Percentiles rank a stretch among this genome's conserved stretches.
Evolutionary conservation across 2,329 filamentous ascomycete species (phyloP).

Genomic region (Hymenoscyphus linearis): DNA sequence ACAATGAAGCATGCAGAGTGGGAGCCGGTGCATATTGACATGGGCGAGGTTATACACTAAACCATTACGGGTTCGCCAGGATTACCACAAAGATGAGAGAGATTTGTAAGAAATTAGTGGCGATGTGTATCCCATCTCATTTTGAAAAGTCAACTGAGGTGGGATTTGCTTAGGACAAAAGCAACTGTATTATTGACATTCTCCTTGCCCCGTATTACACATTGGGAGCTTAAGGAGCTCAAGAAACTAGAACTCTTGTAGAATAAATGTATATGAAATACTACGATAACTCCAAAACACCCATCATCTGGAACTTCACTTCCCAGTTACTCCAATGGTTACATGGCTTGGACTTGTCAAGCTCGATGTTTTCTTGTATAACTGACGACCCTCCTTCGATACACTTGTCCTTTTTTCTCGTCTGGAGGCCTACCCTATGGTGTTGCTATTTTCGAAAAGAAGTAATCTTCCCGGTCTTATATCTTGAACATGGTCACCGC

Average conservation of each 20-base stretch:
- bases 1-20: constrained; percentile 34
- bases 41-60: constrained; percentile 46
- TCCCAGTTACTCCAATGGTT: no score
- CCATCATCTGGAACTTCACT: no score
- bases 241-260: neutral
- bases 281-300: neutral
- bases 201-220: constrained; percentile 1
- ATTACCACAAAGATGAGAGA: neutral
- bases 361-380: no score
- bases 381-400: no score
- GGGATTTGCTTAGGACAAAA: neutral
- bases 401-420: no score
- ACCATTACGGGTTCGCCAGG: neutral
- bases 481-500: no score
- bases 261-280: neutral
- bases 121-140: neutral
- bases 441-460: no score
- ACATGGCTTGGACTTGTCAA: no score
- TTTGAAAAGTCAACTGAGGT: neutral
- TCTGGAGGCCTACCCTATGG: no score
- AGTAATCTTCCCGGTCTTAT: no score
- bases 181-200: constrained; percentile 3
- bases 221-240: neutral
- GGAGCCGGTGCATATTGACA: constrained; percentile 51
- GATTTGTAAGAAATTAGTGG: constrained; percentile 1